Percentiles rank a stretch among this genome's conserved stretches.
phyloP scores from a whole-genome alignment of 1,139 yeast species.

The Saccharomyces pastorianus region DNA sequence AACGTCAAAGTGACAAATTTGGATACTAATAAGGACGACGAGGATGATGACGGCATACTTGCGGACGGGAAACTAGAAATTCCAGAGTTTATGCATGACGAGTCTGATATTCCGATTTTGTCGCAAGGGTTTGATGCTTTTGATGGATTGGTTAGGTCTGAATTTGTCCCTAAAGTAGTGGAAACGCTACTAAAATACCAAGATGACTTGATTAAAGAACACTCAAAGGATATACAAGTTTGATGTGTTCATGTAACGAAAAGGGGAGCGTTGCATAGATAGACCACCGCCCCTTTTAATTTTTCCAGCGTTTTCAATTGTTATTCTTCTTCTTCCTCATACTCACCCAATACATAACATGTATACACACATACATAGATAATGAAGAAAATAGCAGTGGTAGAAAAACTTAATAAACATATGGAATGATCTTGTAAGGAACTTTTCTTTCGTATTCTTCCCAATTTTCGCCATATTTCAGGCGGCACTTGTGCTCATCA shows the following conservation, averaged over 20 bases:
- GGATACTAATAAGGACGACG: slow-evolving; percentile 30
- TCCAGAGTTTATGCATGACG: slow-evolving; percentile 71
- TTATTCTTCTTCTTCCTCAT: neutral
- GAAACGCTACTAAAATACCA: slow-evolving; percentile 50
- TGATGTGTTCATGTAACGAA: slow-evolving; percentile 5
- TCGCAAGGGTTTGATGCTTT: slow-evolving; percentile 37
- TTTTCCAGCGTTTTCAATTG: neutral
- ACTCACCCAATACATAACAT: slow-evolving; percentile 2
- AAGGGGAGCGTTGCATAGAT: neutral
- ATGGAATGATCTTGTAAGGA: slow-evolving; percentile 87
- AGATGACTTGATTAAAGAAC: slow-evolving; percentile 50
- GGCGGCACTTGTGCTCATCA: slow-evolving; percentile 85
- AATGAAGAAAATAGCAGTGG: slow-evolving; percentile 2
- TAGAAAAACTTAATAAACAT: slow-evolving; percentile 47
- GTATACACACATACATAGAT: neutral
- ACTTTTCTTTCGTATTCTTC: slow-evolving; percentile 67
- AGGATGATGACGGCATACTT: slow-evolving; percentile 15
- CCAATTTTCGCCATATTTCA: slow-evolving; percentile 84
- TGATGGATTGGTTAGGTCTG: slow-evolving; percentile 37
- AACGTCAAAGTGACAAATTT: slow-evolving; percentile 34
- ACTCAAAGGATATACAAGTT: slow-evolving; percentile 53
- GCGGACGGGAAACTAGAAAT: slow-evolving; percentile 38
- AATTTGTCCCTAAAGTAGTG: slow-evolving; percentile 45
- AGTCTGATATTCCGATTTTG: slow-evolving; percentile 52
- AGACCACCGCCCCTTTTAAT: neutral